Percentiles rank a stretch among this genome's conserved stretches.
phyloP scores from a whole-genome alignment of 257 asterid genomes.

The Solanum dulcamara region DNA sequence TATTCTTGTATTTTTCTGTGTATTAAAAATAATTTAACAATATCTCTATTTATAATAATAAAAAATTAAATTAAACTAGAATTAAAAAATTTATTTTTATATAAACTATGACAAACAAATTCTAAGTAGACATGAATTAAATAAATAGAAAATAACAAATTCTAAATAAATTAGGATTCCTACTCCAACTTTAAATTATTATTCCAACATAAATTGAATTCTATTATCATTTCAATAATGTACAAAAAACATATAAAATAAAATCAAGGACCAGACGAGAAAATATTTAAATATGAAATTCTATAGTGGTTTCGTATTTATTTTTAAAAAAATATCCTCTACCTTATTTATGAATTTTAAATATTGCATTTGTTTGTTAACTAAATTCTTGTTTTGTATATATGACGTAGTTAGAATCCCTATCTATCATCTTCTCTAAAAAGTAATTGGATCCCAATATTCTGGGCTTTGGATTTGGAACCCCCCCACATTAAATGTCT shows the following conservation, averaged over 20 bases:
- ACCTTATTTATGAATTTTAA: neutral
- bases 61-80: too few species aligned
- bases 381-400: neutral
- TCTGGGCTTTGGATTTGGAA: neutral
- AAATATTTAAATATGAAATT: neutral
- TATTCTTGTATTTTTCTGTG: too few species aligned
- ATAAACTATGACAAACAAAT: too few species aligned
- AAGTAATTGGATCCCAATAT: conserved; percentile 1
- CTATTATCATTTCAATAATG: neutral
- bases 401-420: neutral
- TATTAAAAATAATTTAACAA: too few species aligned
- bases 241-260: neutral
- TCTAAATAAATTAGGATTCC: too few species aligned
- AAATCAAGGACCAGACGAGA: neutral
- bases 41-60: too few species aligned
- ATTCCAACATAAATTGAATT: neutral
- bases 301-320: too few species aligned
- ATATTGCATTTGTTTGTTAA: neutral
- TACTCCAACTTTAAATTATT: too few species aligned
- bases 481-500: neutral
- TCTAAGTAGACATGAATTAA: too few species aligned
- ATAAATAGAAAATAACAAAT: too few species aligned
- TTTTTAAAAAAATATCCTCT: too few species aligned
- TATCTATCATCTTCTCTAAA: conserved; percentile 17
- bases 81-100: too few species aligned